Percentiles rank a stretch among this genome's conserved stretches.
phyloP scores from a whole-genome alignment of 2,329 filamentous ascomycete species.

The Ophiostoma pallidulum region DNA sequence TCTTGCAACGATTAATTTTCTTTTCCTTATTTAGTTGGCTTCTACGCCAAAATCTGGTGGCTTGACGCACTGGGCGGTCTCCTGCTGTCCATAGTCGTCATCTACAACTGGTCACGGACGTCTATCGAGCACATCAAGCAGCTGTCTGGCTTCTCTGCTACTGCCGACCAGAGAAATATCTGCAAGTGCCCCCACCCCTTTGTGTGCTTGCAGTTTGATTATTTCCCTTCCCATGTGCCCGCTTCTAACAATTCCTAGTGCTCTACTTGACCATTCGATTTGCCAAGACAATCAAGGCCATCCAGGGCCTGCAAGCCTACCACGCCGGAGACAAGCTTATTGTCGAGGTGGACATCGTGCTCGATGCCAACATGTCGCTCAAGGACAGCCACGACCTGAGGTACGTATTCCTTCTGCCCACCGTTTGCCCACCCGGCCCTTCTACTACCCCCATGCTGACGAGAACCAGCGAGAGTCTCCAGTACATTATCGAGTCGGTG shows the following conservation, averaged over 20 bases:
- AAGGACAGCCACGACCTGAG: constrained; percentile 74
- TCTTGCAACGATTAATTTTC: no score
- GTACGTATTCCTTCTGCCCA: no score
- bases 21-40: constrained; percentile 44
- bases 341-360: constrained; percentile 71
- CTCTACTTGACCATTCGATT: constrained; percentile 92
- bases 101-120: constrained; percentile 68
- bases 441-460: not conserved
- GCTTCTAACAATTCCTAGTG: constrained; percentile 30
- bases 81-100: constrained; percentile 67
- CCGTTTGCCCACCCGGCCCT: no score
- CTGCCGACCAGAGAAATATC: constrained; percentile 73
- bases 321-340: constrained; percentile 80
- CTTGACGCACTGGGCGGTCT: constrained; percentile 72
- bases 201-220: no score
- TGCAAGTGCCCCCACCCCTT: constrained; percentile 22
- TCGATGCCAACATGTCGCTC: constrained; percentile 65
- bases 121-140: constrained; percentile 71
- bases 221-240: not conserved
- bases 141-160: constrained; percentile 67
- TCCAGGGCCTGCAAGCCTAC: constrained; percentile 77
- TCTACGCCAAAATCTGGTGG: constrained; percentile 72
- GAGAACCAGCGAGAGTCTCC: constrained; percentile 53
- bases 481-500: constrained; percentile 77
- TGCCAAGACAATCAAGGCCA: constrained; percentile 75